phyloP scores from a whole-genome alignment of 148 eudicot species.

The Arbutus unedo region DNA sequence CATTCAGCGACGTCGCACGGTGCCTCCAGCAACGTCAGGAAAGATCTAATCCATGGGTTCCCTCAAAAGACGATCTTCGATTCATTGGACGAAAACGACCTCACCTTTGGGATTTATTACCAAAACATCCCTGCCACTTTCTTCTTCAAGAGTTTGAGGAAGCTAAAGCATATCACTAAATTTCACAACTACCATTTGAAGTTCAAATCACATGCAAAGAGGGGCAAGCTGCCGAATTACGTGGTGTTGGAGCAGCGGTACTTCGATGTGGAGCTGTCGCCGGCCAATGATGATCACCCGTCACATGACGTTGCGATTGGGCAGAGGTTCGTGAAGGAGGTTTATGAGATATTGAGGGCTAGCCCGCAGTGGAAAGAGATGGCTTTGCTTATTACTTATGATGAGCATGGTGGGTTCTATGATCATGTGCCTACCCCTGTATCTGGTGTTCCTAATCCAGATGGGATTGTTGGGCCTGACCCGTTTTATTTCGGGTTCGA shows the following conservation, averaged over 20 bases:
- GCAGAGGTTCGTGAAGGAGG: conserved; percentile 91
- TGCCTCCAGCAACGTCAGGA: conserved; percentile 83
- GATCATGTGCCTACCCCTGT: conserved; percentile 92
- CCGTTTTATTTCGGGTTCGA: conserved; percentile 73
- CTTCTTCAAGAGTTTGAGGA: conserved; percentile 72
- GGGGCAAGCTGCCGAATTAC: conserved; percentile 75
- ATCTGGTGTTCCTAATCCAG: conserved; percentile 83
- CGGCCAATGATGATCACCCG: conserved; percentile 93
- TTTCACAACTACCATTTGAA: conserved; percentile 59
- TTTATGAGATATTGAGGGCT: conserved; percentile 70
- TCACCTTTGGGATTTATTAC: conserved; percentile 83
- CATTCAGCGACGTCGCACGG: conserved; percentile 97
- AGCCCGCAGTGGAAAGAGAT: conserved; percentile 95
- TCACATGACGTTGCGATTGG: conserved; percentile 87
- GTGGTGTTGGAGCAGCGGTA: conserved; percentile 82
- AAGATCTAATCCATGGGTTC: conserved; percentile 75
- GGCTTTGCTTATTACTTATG: conserved; percentile 84
- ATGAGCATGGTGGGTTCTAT: conserved; percentile 93
- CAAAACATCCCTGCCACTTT: conserved; percentile 93
- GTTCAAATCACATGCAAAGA: conserved; percentile 61
- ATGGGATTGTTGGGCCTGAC: conserved; percentile 82
- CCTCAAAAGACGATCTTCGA: conserved; percentile 91
- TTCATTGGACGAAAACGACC: conserved; percentile 77
- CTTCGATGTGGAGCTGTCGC: conserved; percentile 57
- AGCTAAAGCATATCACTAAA: conserved; percentile 51